Conservation (phyloP, 2,329 filamentous ascomycete species). For the Xylaria sp. region DNA sequence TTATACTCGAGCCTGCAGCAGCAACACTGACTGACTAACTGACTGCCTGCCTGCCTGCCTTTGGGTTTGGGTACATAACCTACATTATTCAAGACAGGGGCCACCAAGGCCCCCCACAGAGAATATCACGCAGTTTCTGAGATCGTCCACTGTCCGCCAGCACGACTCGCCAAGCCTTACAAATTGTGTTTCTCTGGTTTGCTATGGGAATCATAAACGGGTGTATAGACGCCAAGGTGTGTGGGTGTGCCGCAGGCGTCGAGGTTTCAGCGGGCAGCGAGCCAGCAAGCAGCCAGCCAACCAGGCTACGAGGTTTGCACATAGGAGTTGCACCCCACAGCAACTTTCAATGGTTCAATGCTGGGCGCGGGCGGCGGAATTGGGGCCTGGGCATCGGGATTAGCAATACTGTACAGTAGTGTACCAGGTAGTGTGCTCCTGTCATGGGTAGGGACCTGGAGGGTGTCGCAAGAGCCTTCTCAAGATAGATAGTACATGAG, state of each 20-base stretch:
- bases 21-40: constrained; percentile 3
- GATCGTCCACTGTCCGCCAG: constrained; percentile 22
- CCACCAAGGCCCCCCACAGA: constrained; percentile 37
- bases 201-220: constrained; percentile 35
- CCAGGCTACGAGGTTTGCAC: not conserved
- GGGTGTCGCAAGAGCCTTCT: constrained; percentile 28
- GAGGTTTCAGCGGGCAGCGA: constrained; percentile 22
- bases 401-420: constrained; percentile 7
- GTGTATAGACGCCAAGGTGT: constrained; percentile 29
- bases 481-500: constrained; percentile 7
- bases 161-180: constrained; percentile 47
- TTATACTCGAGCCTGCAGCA: constrained; percentile 35
- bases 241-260: constrained; percentile 31
- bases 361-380: constrained; percentile 24
- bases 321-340: constrained; percentile 19
- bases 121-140: constrained; percentile 29
- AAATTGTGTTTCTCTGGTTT: constrained; percentile 38
- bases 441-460: not conserved
- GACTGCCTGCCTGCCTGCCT: constrained; percentile 5
- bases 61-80: not conserved
- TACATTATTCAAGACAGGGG: constrained; percentile 29
- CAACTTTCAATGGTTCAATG: constrained; percentile 13
- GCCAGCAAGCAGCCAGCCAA: not conserved
- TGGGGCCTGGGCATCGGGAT: constrained; percentile 27
- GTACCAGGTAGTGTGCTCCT: not conserved